Evolutionary conservation across 371 early-diverging fungal species (phyloP).

Genomic region (Mucor circinelloides): DNA sequence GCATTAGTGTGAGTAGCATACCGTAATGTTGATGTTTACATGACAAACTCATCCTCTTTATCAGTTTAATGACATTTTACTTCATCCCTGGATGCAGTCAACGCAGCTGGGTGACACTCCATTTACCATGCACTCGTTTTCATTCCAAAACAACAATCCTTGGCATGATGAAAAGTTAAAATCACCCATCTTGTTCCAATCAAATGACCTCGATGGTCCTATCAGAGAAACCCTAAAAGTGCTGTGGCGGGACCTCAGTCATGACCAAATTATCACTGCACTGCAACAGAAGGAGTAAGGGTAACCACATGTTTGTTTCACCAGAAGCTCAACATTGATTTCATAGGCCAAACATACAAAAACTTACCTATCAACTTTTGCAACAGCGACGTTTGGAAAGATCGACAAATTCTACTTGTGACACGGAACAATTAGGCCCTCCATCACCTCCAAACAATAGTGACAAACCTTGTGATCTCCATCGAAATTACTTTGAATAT

Average conservation of each 20-base stretch:
- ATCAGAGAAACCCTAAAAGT: constrained; percentile 46
- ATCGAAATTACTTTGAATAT: background rate
- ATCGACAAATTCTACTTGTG: constrained; percentile 5
- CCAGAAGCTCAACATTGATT: background rate
- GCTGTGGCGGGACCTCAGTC: constrained; percentile 37
- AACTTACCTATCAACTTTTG: constrained; percentile 34
- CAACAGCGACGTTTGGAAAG: constrained; percentile 19
- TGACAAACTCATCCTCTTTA: background rate
- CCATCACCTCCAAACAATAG: background rate
- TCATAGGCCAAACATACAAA: constrained; percentile 37
- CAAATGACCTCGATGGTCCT: constrained; percentile 34
- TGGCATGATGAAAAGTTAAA: constrained; percentile 15
- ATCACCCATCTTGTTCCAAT: constrained; percentile 16
- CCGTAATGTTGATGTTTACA: background rate
- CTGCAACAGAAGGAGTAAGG: constrained; percentile 26
- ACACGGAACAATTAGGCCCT: background rate
- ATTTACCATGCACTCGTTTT: constrained; percentile 2
- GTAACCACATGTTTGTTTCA: background rate
- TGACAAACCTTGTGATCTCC: background rate
- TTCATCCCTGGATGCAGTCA: constrained; percentile 38
- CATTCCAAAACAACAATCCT: background rate
- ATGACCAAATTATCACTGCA: constrained; percentile 31
- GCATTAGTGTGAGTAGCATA: constrained; percentile 38
- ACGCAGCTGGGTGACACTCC: background rate
- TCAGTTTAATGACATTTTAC: constrained; percentile 36